phyloP scores from a whole-genome alignment of 2,329 filamentous ascomycete species.

The Stenocarpella maydis region DNA sequence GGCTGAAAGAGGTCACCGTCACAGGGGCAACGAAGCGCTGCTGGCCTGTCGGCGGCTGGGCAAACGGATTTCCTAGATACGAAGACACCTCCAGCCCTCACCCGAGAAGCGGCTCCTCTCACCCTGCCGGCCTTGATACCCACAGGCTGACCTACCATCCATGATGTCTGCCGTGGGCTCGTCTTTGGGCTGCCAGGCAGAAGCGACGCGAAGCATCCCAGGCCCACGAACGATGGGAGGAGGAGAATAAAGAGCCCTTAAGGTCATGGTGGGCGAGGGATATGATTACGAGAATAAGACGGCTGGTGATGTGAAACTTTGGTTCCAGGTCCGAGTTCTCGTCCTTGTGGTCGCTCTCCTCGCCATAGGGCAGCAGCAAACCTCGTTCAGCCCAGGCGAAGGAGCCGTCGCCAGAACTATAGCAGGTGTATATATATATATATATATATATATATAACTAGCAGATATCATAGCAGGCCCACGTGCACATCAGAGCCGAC shows the following conservation, averaged over 20 bases:
- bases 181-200: not conserved
- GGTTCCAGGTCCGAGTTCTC: not conserved
- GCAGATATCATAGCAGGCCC: not conserved
- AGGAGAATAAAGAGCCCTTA: not conserved
- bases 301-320: not conserved
- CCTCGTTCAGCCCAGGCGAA: not conserved
- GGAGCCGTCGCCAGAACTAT: not conserved
- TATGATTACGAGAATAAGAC: not conserved
- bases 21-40: slow-evolving; percentile 23
- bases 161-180: not conserved
- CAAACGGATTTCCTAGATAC: slow-evolving; percentile 22
- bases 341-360: not conserved
- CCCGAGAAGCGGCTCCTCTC: not conserved
- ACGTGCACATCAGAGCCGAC: not conserved
- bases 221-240: not conserved
- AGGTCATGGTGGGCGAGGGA: not conserved
- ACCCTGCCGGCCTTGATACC: not conserved
- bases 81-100: slow-evolving; percentile 9
- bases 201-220: not conserved
- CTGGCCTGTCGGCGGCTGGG: slow-evolving; percentile 21
- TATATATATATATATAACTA: not conserved
- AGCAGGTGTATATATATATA: not conserved
- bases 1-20: not conserved
- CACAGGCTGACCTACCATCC: slow-evolving; percentile 6
- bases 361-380: not conserved